phyloP scores from a whole-genome alignment of 2,329 filamentous ascomycete genomes.

The Hypoxylon sp. region DNA sequence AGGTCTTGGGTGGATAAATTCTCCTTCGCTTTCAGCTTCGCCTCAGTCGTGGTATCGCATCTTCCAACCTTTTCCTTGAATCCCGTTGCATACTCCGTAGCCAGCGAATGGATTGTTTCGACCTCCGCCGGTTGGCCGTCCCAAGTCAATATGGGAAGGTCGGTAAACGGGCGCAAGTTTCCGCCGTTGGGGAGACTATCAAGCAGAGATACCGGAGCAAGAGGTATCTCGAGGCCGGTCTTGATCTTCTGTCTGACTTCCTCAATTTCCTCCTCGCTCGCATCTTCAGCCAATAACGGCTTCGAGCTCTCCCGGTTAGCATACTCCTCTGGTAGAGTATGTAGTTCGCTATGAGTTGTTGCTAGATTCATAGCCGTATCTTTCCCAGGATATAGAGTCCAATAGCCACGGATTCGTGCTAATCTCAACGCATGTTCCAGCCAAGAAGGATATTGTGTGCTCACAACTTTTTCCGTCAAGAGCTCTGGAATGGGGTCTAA shows the following conservation, averaged over 20 bases:
- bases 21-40: slow-evolving; percentile 46
- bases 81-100: slow-evolving; percentile 63
- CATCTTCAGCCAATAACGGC: slow-evolving; percentile 45
- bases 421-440: slow-evolving; percentile 78
- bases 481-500: slow-evolving; percentile 54
- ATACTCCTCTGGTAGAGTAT: slow-evolving; percentile 78
- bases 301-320: slow-evolving; percentile 36
- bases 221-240: slow-evolving; percentile 49
- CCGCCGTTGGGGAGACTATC: slow-evolving; percentile 61
- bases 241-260: slow-evolving; percentile 44
- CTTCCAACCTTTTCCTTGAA: slow-evolving; percentile 77
- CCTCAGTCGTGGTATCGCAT: slow-evolving; percentile 59
- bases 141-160: slow-evolving; percentile 72
- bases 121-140: slow-evolving; percentile 64
- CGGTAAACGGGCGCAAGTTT: slow-evolving; percentile 56
- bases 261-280: slow-evolving; percentile 45
- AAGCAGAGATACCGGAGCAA: slow-evolving; percentile 62
- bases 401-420: slow-evolving; percentile 80
- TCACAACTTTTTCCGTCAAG: slow-evolving; percentile 61
- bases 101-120: slow-evolving; percentile 56
- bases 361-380: slow-evolving; percentile 66
- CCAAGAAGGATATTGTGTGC: slow-evolving; percentile 50
- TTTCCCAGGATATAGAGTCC: slow-evolving; percentile 80
- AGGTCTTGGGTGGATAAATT: slow-evolving; percentile 67
- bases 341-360: slow-evolving; percentile 83